A percentile compares a stretch with the other conserved stretches of the same genome.
phyloP scores from a whole-genome alignment of 2,329 filamentous ascomycete species.

The Diaporthe vaccinii region DNA sequence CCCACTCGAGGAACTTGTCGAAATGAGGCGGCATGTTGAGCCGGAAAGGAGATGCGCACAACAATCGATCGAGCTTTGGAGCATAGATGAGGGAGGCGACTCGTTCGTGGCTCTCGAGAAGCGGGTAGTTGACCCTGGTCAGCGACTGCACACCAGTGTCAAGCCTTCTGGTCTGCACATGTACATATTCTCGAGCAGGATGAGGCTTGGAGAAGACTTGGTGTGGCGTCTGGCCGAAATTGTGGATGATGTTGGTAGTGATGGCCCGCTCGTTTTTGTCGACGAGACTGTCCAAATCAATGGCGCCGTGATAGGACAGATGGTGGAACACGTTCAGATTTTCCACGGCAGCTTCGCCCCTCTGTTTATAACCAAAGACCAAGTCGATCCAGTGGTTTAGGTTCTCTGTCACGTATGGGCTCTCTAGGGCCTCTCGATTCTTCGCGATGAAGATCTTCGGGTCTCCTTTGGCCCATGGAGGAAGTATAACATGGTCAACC shows the following conservation, averaged over 20 bases:
- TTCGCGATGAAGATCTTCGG: constrained; percentile 96
- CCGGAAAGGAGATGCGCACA: constrained; percentile 87
- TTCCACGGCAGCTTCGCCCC: constrained; percentile 91
- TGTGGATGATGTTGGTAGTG: constrained; percentile 96
- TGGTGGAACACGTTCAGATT: constrained; percentile 96
- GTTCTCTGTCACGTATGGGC: constrained; percentile 89
- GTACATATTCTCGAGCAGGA: constrained; percentile 77
- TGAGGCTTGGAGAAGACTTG: constrained; percentile 92
- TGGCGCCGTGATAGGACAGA: constrained; percentile 93
- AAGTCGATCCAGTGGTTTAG: constrained; percentile 97
- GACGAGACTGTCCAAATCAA: constrained; percentile 89
- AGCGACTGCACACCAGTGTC: constrained; percentile 84
- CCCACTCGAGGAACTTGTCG: constrained; percentile 96
- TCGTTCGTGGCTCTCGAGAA: constrained; percentile 82
- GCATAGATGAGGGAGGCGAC: constrained; percentile 85
- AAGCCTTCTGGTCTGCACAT: constrained; percentile 76
- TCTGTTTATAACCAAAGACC: constrained; percentile 93
- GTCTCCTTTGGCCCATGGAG: constrained; percentile 96
- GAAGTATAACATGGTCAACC: constrained; percentile 90
- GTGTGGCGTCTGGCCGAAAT: constrained; percentile 97
- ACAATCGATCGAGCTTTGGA: constrained; percentile 82
- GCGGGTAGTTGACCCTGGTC: constrained; percentile 81
- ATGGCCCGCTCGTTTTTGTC: constrained; percentile 89
- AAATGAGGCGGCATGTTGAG: constrained; percentile 88
- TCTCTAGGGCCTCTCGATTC: constrained; percentile 95